Conservation (phyloP, 352 stramenopile genomes). For the Globisporangium viniferum region DNA sequence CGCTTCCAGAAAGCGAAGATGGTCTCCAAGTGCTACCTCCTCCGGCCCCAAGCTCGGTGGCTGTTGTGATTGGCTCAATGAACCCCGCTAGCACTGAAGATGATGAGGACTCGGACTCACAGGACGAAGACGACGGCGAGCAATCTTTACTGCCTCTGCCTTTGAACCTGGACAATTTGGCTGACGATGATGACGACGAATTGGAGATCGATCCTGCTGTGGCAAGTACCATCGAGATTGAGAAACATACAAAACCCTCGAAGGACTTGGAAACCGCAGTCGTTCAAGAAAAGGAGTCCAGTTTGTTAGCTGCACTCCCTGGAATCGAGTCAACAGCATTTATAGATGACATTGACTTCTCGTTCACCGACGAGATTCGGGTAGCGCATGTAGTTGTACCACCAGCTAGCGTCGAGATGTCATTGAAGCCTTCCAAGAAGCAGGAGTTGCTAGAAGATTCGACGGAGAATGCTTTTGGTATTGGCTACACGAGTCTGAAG, state of each 20-base stretch:
- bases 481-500: constrained; percentile 52
- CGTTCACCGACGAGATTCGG: constrained; percentile 32
- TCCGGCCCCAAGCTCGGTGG: constrained; percentile 4
- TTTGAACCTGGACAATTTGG: constrained; percentile 11
- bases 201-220: constrained; percentile 40
- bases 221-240: constrained; percentile 18
- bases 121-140: constrained; percentile 34
- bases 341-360: constrained; percentile 17
- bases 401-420: constrained; percentile 17
- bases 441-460: constrained; percentile 16
- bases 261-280: not conserved
- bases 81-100: constrained; percentile 9
- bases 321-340: constrained; percentile 1
- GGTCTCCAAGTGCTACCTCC: constrained; percentile 10
- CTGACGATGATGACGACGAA: constrained; percentile 42
- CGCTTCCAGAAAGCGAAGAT: not conserved
- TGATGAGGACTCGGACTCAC: constrained; percentile 14
- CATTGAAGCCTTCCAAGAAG: constrained; percentile 22
- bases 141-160: constrained; percentile 6
- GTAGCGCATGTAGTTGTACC: constrained; percentile 27
- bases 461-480: constrained; percentile 40
- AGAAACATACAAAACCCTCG: constrained; percentile 1
- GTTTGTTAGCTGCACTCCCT: constrained; percentile 7
- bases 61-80: constrained; percentile 17
- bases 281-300: not conserved